These are phyloP conservation scores for Ananas comosus DNA, from an alignment of 176 grass and related monocot genomes.

Conservation along the genomic window DNA sequence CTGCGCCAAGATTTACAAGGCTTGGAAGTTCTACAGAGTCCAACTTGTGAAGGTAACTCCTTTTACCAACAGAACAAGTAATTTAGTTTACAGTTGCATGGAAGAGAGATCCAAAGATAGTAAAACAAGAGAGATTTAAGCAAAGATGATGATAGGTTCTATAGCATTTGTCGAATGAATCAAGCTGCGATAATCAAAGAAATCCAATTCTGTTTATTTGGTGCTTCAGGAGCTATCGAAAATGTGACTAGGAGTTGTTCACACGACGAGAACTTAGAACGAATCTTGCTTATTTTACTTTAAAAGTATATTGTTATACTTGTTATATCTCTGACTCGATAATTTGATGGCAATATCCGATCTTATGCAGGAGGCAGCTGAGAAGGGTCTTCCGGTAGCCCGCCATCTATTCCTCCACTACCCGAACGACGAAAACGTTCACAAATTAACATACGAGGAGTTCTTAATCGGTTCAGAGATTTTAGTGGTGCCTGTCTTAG, in stretches of 20 bases:
- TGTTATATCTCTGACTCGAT: too few relatives aligned
- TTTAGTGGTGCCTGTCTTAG: conserved; percentile 70
- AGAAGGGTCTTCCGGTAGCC: conserved; percentile 57
- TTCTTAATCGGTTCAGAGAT: conserved; percentile 75
- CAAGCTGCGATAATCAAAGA: too few relatives aligned
- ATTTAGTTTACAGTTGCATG: too few relatives aligned
- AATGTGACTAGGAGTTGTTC: too few relatives aligned
- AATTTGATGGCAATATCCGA: background rate
- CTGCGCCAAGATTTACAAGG: conserved; percentile 82
- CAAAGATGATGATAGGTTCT: too few relatives aligned
- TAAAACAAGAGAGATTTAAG: too few relatives aligned
- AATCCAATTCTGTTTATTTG: too few relatives aligned
- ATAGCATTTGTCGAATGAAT: background rate
- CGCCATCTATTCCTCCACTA: conserved; percentile 86
- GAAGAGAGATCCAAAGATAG: too few relatives aligned
- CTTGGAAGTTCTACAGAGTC: conserved; percentile 79
- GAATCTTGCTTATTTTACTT: too few relatives aligned
- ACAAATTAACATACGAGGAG: conserved; percentile 59
- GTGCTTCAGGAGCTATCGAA: too few relatives aligned
- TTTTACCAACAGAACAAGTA: background rate
- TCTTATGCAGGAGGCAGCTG: conserved; percentile 39
- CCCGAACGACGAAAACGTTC: conserved; percentile 54
- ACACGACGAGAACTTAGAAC: too few relatives aligned
- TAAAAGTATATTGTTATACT: too few relatives aligned
- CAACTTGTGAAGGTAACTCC: conserved; percentile 48